A percentile compares a stretch with the other conserved stretches of the same genome.
Conservation (phyloP, 768 basidiomycete genomes). For the Artomyces pyxidatus region DNA sequence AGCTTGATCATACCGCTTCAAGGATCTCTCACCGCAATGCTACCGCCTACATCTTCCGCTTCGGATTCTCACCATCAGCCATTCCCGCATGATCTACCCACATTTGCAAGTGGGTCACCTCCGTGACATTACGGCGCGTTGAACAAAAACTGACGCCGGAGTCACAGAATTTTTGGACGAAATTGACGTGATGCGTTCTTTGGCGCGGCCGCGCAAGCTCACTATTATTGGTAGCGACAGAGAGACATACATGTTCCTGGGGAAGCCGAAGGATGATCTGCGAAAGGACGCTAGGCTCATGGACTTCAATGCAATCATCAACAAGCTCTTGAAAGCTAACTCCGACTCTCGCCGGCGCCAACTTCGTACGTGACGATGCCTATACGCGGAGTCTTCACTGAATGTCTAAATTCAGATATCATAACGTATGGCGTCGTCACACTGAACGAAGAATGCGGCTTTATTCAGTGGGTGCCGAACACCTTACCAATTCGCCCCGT, state of each 20-base stretch:
- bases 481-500: conserved; percentile 78
- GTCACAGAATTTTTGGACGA: conserved; percentile 68
- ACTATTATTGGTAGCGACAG: conserved; percentile 79
- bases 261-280: conserved; percentile 95
- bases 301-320: conserved; percentile 98
- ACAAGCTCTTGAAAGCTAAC: conserved; percentile 89
- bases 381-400: not conserved
- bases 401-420: conserved; percentile 54
- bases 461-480: conserved; percentile 98
- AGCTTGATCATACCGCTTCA: conserved; percentile 84
- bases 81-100: conserved; percentile 70
- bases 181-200: conserved; percentile 83
- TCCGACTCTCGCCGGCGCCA: conserved; percentile 88
- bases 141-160: too few species aligned
- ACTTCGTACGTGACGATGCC: conserved; percentile 52
- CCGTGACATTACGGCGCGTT: too few species aligned
- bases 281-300: conserved; percentile 95
- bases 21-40: conserved; percentile 79
- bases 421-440: conserved; percentile 98
- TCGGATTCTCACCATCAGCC: conserved; percentile 63
- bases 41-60: conserved; percentile 63
- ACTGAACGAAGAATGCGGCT: conserved; percentile 93
- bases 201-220: conserved; percentile 88
- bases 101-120: conserved; percentile 50
- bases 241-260: conserved; percentile 80